phyloP scores from a whole-genome alignment of 257 asterid genomes.

The Prunella vulgaris region DNA sequence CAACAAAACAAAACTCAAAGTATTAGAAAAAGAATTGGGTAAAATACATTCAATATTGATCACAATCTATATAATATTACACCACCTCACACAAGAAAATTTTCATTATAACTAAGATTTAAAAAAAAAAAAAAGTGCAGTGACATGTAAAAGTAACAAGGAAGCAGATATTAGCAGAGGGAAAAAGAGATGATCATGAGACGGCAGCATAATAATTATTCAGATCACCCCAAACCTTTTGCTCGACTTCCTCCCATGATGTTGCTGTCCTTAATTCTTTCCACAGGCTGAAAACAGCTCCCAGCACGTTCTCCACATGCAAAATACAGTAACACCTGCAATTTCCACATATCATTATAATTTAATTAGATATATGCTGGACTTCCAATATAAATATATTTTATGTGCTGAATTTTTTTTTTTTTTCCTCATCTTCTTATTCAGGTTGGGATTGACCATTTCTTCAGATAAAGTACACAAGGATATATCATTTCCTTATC shows the following conservation, averaged over 20 bases:
- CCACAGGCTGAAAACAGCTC: constrained; percentile 77
- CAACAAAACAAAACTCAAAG: too few relatives aligned
- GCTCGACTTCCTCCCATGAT: constrained; percentile 93
- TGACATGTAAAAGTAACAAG: neutral
- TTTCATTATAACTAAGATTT: neutral
- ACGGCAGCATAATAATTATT: constrained; percentile 45
- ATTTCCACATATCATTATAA: neutral
- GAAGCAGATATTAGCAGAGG: neutral
- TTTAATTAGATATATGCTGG: neutral
- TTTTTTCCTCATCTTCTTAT: neutral
- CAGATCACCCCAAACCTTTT: constrained; percentile 79
- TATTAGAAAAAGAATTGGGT: too few relatives aligned
- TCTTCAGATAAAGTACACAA: neutral
- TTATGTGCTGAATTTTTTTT: neutral
- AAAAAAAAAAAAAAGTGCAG: neutral
- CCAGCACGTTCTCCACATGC: constrained; percentile 82
- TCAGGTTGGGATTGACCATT: neutral
- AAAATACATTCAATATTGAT: neutral
- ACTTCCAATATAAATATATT: neutral
- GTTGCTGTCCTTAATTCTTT: constrained; percentile 63
- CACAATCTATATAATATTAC: too few relatives aligned
- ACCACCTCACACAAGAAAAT: neutral
- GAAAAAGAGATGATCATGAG: neutral
- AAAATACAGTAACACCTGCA: constrained; percentile 82
- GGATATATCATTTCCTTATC: too few relatives aligned